phyloP scores from a whole-genome alignment of 2,329 filamentous ascomycete species.

The Penicillium vulpinum region DNA sequence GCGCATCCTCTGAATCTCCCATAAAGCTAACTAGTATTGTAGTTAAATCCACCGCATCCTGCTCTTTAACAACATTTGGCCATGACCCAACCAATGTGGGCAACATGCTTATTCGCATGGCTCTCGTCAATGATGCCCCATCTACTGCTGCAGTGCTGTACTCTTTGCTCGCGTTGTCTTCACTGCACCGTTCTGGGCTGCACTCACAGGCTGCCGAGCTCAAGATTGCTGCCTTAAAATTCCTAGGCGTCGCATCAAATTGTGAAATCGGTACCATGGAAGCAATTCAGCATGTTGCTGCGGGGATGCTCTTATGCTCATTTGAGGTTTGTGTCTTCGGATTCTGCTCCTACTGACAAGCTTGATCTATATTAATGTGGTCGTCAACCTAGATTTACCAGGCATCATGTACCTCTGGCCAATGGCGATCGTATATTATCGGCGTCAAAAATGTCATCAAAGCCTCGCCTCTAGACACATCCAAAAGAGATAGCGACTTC shows the following conservation, averaged over 20 bases:
- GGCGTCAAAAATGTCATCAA: background rate
- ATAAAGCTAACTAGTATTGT: background rate
- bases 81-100: background rate
- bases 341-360: background rate
- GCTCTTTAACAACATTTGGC: background rate
- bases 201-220: background rate
- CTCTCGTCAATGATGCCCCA: background rate
- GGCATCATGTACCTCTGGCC: background rate
- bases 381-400: background rate
- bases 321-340: background rate
- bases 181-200: background rate
- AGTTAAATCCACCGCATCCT: background rate
- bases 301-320: background rate
- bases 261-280: background rate
- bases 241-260: background rate
- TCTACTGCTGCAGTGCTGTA: background rate
- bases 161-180: background rate
- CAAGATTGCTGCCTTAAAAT: background rate
- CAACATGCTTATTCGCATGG: background rate
- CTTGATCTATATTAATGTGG: background rate
- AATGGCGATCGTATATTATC: background rate
- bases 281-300: background rate
- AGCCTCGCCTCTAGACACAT: background rate
- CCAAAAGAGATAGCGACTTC: background rate
- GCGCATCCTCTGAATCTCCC: background rate